Conservation (phyloP, 257 asterid species). For the Solanum gracilifrons region DNA sequence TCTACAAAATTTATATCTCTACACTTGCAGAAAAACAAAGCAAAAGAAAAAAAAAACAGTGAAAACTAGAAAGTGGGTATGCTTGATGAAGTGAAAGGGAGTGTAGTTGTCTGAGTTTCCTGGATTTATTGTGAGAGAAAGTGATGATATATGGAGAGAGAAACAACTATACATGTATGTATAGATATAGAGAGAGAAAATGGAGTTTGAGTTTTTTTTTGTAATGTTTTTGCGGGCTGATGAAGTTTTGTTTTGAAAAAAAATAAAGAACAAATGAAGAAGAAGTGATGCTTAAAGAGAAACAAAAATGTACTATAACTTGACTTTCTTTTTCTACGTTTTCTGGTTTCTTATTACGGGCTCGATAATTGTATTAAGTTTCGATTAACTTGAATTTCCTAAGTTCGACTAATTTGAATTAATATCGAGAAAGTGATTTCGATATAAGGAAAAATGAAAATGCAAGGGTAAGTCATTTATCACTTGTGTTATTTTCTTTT, state of each 20-base stretch:
- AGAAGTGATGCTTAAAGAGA: background rate
- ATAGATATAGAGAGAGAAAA: background rate
- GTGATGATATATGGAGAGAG: background rate
- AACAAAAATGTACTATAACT: background rate
- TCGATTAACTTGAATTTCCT: fast-evolving
- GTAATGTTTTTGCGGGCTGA: background rate
- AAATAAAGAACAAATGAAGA: background rate
- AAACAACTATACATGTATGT: background rate
- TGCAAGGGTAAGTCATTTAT: background rate
- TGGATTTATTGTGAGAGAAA: background rate
- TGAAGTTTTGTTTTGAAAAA: background rate
- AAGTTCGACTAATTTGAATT: background rate
- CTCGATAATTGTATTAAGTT: background rate
- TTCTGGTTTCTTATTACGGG: background rate
- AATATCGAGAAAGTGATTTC: background rate
- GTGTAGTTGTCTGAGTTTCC: background rate
- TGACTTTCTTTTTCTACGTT: background rate
- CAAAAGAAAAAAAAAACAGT: background rate
- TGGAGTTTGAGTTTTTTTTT: background rate
- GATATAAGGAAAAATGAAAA: background rate
- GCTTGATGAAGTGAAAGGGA: background rate
- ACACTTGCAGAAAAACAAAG: background rate
- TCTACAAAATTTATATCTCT: background rate
- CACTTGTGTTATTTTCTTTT: background rate
- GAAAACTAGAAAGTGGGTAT: background rate